phyloP scores from a whole-genome alignment of 2,329 filamentous ascomycete species.

The Fusarium armeniacum region DNA sequence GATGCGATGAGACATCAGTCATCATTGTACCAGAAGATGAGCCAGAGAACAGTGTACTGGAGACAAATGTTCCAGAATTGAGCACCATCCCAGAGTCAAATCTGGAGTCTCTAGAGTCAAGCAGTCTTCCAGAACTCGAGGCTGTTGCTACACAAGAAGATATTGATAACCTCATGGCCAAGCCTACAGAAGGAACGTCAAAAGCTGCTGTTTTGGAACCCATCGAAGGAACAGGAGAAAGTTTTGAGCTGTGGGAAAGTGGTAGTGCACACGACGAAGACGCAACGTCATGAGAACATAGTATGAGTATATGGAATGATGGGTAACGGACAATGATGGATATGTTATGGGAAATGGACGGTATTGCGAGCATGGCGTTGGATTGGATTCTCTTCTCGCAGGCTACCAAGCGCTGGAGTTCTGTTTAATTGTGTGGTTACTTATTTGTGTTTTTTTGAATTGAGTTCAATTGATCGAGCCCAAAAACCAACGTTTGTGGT shows the following conservation, averaged over 20 bases:
- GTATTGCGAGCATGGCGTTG: constrained; percentile 28
- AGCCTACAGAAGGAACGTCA: constrained; percentile 55
- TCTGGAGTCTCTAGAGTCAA: constrained; percentile 10
- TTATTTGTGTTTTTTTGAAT: constrained; percentile 18
- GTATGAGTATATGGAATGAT: constrained; percentile 13
- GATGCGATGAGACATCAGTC: constrained; percentile 73
- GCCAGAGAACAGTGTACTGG: constrained; percentile 9
- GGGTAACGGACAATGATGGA: constrained; percentile 14
- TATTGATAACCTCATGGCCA: constrained; percentile 57
- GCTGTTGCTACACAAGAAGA: constrained; percentile 45
- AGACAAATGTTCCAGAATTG: constrained; percentile 1
- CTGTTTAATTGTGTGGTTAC: constrained; percentile 42
- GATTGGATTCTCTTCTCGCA: constrained; percentile 41
- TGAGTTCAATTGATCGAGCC: constrained; percentile 8
- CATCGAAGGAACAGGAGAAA: constrained; percentile 71
- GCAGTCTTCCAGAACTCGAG: constrained; percentile 13
- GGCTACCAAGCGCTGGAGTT: constrained; percentile 51
- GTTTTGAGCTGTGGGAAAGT: constrained; percentile 79
- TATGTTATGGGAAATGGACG: constrained; percentile 9
- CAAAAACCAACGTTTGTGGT: not conserved
- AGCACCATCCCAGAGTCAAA: constrained; percentile 5
- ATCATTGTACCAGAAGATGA: constrained; percentile 74
- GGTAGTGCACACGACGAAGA: constrained; percentile 73
- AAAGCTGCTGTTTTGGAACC: constrained; percentile 66
- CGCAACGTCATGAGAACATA: constrained; percentile 16